Evolutionary conservation across 2,329 filamentous ascomycete genomes (phyloP).

Genomic region (Colletotrichum euphorbiae): DNA sequence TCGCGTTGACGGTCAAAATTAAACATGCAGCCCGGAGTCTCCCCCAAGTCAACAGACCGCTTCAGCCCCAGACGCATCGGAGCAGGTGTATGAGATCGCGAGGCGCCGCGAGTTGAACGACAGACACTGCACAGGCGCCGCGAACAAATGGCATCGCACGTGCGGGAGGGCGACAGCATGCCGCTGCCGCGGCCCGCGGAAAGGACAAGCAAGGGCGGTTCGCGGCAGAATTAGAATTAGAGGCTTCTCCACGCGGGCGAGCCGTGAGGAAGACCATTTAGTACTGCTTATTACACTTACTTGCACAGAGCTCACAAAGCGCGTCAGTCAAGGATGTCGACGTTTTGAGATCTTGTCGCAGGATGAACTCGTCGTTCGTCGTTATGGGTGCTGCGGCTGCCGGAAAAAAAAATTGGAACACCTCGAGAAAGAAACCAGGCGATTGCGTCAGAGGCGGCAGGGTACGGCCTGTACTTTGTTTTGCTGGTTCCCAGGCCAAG

Average conservation of each 20-base stretch:
- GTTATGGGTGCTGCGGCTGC: conserved; percentile 2
- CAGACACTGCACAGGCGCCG: conserved; percentile 24
- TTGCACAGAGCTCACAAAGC: conserved; percentile 10
- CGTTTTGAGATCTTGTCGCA: conserved; percentile 39
- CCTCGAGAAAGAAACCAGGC: neutral
- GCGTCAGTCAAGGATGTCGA: conserved; percentile 34
- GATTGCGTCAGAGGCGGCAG: conserved; percentile 21
- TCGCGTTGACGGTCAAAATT: conserved; percentile 6
- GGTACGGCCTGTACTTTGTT: conserved; percentile 11
- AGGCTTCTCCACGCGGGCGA: conserved; percentile 24
- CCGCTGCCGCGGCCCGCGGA: conserved; percentile 16
- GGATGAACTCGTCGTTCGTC: conserved; percentile 30
- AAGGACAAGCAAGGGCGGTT: neutral
- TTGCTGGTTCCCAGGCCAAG: conserved; percentile 2
- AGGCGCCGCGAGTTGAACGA: conserved; percentile 23
- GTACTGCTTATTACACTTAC: no score
- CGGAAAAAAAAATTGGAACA: no score
- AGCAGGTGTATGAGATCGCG: neutral
- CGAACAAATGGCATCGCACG: conserved; percentile 23
- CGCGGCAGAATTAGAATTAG: conserved; percentile 15
- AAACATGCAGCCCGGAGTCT: neutral
- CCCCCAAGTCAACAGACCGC: conserved; percentile 3
- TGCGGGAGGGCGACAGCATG: conserved; percentile 5
- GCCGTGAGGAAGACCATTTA: conserved; percentile 5
- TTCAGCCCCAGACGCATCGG: neutral